Evolutionary conservation across 1,284 basidiomycete species (phyloP).

Genomic region (Anthracocystis setariae): DNA sequence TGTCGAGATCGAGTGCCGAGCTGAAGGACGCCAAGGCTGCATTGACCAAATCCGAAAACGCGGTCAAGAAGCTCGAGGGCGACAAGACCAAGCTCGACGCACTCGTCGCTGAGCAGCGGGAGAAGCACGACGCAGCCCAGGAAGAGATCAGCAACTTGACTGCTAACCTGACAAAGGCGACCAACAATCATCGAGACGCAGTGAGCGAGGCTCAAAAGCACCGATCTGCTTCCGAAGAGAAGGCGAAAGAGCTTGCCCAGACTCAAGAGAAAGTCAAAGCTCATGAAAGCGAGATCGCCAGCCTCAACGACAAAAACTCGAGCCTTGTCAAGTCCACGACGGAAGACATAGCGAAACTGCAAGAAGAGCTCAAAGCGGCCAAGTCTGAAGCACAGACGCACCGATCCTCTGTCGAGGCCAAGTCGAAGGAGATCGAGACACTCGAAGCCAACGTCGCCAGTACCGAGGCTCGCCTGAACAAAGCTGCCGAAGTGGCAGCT

Average conservation of each 20-base stretch:
- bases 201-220: conserved; percentile 11
- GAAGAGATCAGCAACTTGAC: conserved; percentile 9
- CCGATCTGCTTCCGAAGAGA: conserved; percentile 10
- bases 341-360: conserved; percentile 10
- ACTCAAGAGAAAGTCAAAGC: conserved; percentile 16
- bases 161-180: conserved; percentile 16
- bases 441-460: conserved; percentile 17
- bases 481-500: conserved; percentile 14
- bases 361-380: conserved; percentile 20
- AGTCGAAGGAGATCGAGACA: conserved; percentile 20
- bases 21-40: conserved; percentile 14
- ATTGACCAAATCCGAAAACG: conserved; percentile 14
- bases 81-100: conserved; percentile 16
- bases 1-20: conserved; percentile 8
- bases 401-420: conserved; percentile 15
- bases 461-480: conserved; percentile 16
- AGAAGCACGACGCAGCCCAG: conserved; percentile 11
- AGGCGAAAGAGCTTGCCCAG: conserved; percentile 17
- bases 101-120: conserved; percentile 9
- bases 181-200: conserved; percentile 17
- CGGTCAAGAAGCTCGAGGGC: conserved; percentile 16
- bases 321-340: conserved; percentile 11
- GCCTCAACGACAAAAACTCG: conserved; percentile 13
- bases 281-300: conserved; percentile 16
- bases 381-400: conserved; percentile 11